These are phyloP conservation scores for Phytophthora melonis DNA, from an alignment of 352 stramenopile species.

Conservation along the genomic window DNA sequence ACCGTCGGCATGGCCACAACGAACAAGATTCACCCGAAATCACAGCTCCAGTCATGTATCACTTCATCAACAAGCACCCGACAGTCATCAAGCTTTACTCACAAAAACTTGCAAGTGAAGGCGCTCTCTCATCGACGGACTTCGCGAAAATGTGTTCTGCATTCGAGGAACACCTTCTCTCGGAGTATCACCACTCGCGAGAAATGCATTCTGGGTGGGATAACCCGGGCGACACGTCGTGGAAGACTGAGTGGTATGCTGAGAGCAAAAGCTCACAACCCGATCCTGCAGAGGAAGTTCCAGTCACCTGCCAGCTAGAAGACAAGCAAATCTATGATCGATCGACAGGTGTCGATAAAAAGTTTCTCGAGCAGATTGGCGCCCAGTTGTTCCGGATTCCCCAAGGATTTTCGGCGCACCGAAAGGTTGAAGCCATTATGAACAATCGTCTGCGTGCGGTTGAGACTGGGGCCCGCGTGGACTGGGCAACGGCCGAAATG, in stretches of 20 bases:
- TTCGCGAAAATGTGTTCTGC: conserved; percentile 60
- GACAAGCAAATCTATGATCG: conserved; percentile 51
- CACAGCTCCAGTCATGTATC: conserved; percentile 92
- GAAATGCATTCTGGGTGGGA: conserved; percentile 81
- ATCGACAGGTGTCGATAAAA: conserved; percentile 76
- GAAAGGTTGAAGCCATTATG: conserved; percentile 89
- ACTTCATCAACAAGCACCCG: conserved; percentile 89
- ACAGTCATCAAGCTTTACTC: conserved; percentile 83
- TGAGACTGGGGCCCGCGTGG: conserved; percentile 83
- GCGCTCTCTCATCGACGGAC: conserved; percentile 56
- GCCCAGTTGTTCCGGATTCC: conserved; percentile 83
- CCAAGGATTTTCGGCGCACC: conserved; percentile 83
- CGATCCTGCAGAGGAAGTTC: conserved; percentile 3
- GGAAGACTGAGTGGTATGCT: conserved; percentile 69
- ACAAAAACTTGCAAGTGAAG: conserved; percentile 72
- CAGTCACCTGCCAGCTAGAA: conserved; percentile 25
- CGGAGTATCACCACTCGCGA: conserved; percentile 80
- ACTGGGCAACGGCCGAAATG: conserved; percentile 91
- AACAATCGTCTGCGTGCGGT: conserved; percentile 84
- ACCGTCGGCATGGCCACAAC: conserved; percentile 99
- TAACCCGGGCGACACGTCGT: conserved; percentile 72
- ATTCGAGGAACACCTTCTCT: conserved; percentile 71
- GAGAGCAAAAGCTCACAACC: conserved; percentile 31
- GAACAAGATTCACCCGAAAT: conserved; percentile 94
- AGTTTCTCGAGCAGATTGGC: conserved; percentile 80